These are phyloP conservation scores for Coniella vitis DNA, from an alignment of 2,329 filamentous ascomycete genomes.

Conservation along the genomic window DNA sequence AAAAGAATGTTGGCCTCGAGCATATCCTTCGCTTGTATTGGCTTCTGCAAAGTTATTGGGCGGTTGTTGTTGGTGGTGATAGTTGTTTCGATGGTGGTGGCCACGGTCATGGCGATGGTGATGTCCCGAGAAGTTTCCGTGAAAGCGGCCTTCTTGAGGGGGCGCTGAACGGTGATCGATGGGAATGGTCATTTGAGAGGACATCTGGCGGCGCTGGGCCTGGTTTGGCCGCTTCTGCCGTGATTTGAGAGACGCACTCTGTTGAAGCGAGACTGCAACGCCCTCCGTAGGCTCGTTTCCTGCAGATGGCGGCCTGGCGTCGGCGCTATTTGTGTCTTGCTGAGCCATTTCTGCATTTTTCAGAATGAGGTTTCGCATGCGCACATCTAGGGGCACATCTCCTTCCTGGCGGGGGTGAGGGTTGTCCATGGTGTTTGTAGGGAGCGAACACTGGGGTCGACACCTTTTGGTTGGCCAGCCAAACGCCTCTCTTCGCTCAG, in stretches of 20 bases:
- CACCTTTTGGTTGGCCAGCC: neutral
- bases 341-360: slow-evolving; percentile 15
- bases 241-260: slow-evolving; percentile 22
- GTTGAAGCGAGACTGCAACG: slow-evolving; percentile 1
- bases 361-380: slow-evolving; percentile 19
- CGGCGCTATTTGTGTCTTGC: neutral
- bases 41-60: slow-evolving; percentile 26
- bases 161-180: slow-evolving; percentile 38
- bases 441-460: too few relatives aligned
- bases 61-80: neutral
- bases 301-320: neutral
- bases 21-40: slow-evolving; percentile 20
- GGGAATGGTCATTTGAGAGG: slow-evolving; percentile 49
- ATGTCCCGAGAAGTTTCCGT: slow-evolving; percentile 25
- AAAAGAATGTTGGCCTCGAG: slow-evolving; percentile 15
- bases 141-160: slow-evolving; percentile 23
- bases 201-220: slow-evolving; percentile 57
- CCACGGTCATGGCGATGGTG: slow-evolving; percentile 19
- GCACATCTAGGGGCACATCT: slow-evolving; percentile 19
- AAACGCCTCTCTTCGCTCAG: too few relatives aligned
- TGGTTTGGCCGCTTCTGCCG: slow-evolving; percentile 51
- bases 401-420: slow-evolving; percentile 3
- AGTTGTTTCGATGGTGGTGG: too few relatives aligned
- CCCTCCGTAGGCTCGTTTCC: neutral
- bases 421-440: slow-evolving; percentile 6